A percentile compares a stretch with the other conserved stretches of the same genome.
phyloP scores from a whole-genome alignment of 345 rosid genomes.

The Boechera retrofracta region DNA sequence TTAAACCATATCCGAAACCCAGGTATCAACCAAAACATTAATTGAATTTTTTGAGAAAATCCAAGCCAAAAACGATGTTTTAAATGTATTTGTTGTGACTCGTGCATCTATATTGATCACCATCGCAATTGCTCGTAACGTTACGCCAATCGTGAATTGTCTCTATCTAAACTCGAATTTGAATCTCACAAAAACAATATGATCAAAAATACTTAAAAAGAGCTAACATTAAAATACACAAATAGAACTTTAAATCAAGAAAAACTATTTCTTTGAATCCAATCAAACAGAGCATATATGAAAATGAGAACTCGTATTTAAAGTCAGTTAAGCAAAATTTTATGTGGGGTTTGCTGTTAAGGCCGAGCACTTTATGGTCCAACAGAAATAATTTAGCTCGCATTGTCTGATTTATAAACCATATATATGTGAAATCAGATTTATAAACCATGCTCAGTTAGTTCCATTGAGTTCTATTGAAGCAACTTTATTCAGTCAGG shows the following conservation, averaged over 20 bases:
- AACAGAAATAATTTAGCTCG: conserved; percentile 31
- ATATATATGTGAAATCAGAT: not conserved
- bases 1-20: not conserved
- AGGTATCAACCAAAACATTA: not conserved
- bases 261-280: conserved; percentile 2
- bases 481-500: conserved; percentile 26
- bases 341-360: conserved; percentile 27
- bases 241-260: not conserved
- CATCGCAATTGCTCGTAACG: not conserved
- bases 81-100: not conserved
- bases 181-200: not conserved
- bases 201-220: not conserved
- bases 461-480: conserved; percentile 19
- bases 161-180: not conserved
- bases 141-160: not conserved
- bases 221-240: not conserved
- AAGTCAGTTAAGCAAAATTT: not conserved
- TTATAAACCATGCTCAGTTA: conserved; percentile 11
- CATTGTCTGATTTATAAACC: conserved; percentile 37
- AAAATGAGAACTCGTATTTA: not conserved
- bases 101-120: not conserved
- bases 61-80: too few relatives aligned
- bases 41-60: not conserved
- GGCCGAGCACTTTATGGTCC: conserved; percentile 30
- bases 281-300: not conserved